Evolutionary conservation across 176 grass and related monocot genomes (phyloP).

Genomic region (Juncus effusus): DNA sequence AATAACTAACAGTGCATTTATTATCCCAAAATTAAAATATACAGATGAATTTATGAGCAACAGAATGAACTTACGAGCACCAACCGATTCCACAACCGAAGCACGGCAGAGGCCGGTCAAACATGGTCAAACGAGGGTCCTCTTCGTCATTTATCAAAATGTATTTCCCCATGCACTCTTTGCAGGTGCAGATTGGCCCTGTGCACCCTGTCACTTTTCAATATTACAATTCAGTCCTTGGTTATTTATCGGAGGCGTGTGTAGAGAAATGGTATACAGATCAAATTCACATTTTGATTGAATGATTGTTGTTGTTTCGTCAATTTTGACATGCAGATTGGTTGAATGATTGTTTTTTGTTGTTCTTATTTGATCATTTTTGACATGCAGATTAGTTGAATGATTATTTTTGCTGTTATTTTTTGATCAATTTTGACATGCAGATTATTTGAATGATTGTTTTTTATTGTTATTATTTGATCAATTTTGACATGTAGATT

Average conservation of each 20-base stretch:
- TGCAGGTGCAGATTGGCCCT: conserved; percentile 49
- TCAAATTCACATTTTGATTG: no score
- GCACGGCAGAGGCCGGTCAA: conserved; percentile 75
- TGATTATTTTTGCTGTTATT: neutral
- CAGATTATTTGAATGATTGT: neutral
- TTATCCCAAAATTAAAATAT: no score
- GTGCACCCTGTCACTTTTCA: conserved; percentile 1
- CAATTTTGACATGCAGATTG: neutral
- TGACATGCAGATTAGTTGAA: neutral
- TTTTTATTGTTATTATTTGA: neutral
- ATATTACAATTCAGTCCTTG: neutral
- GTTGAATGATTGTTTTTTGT: neutral
- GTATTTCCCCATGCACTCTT: conserved; percentile 61
- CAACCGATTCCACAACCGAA: conserved; percentile 96
- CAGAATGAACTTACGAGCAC: conserved; percentile 62
- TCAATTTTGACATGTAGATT: neutral
- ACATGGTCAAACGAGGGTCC: conserved; percentile 70
- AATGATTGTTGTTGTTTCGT: no score
- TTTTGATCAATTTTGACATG: no score
- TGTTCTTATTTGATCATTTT: neutral
- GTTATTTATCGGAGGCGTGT: no score
- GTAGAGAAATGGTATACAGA: no score
- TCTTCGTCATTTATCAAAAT: conserved; percentile 70
- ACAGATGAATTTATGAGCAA: no score
- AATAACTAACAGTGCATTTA: no score